Conservation (phyloP, 352 stramenopile species). For the Plasmopara halstedii region DNA sequence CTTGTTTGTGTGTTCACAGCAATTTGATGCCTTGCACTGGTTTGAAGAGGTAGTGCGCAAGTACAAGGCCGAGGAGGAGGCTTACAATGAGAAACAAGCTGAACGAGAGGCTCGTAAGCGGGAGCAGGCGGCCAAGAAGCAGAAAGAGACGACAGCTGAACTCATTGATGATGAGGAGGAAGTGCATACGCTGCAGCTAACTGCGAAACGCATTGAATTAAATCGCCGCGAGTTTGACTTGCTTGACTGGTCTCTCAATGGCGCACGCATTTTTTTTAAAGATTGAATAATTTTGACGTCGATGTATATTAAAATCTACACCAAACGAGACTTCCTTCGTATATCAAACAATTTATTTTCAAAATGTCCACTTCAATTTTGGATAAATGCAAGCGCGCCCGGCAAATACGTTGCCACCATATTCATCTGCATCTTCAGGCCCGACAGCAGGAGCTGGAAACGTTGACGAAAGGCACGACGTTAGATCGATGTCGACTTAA, state of each 20-base stretch:
- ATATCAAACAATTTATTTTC: no score
- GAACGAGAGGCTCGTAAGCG: slow-evolving; percentile 72
- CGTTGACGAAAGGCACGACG: no score
- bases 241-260: slow-evolving; percentile 88
- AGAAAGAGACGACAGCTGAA: slow-evolving; percentile 78
- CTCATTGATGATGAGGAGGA: slow-evolving; percentile 85
- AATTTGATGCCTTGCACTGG: slow-evolving; percentile 87
- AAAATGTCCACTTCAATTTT: no score
- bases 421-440: no score
- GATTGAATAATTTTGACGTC: slow-evolving; percentile 52
- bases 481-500: no score
- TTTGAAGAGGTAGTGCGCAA: slow-evolving; percentile 86
- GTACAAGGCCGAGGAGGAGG: slow-evolving; percentile 75
- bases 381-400: no score
- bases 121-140: slow-evolving; percentile 66
- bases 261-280: slow-evolving; percentile 90
- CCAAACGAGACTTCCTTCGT: no score
- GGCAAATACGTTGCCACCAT: no score
- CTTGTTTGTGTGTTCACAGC: slow-evolving; percentile 20
- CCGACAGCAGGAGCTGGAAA: no score
- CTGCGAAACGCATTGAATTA: slow-evolving; percentile 79
- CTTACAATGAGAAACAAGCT: slow-evolving; percentile 79
- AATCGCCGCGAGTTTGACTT: slow-evolving; percentile 85
- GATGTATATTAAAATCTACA: no score
- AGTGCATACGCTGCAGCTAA: slow-evolving; percentile 81